Evolutionary conservation across 768 basidiomycete genomes (phyloP).

Genomic region (Cystoderma amianthinum): DNA sequence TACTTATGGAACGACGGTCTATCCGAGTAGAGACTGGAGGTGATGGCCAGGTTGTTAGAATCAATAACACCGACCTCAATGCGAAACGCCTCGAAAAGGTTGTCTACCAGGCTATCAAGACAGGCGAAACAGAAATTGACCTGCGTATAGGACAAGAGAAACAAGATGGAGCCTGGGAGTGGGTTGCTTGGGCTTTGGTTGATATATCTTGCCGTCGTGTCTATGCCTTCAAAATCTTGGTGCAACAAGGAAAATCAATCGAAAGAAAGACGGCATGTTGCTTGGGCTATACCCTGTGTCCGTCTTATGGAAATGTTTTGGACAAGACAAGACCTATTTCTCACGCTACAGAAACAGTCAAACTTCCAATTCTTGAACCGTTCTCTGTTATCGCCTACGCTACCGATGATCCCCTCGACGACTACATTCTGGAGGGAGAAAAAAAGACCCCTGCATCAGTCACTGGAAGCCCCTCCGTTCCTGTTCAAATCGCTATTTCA

Average conservation of each 20-base stretch:
- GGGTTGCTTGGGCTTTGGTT: slow-evolving; percentile 29
- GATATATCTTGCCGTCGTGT: slow-evolving; percentile 30
- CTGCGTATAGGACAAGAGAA: slow-evolving; percentile 21
- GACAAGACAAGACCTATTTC: slow-evolving; percentile 21
- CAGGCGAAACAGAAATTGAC: slow-evolving; percentile 28
- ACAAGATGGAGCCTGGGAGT: slow-evolving; percentile 23
- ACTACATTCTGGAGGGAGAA: slow-evolving; percentile 8
- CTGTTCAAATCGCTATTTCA: slow-evolving; percentile 9
- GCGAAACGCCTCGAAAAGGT: slow-evolving; percentile 20
- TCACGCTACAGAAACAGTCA: slow-evolving; percentile 24
- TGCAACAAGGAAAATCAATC: slow-evolving; percentile 20
- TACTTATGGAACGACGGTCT: slow-evolving; percentile 13
- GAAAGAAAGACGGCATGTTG: slow-evolving; percentile 20
- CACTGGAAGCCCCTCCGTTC: slow-evolving; percentile 2
- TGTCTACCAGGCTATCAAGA: slow-evolving; percentile 28
- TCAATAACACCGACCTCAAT: slow-evolving; percentile 15
- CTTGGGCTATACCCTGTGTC: slow-evolving; percentile 28
- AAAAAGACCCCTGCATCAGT: slow-evolving; percentile 12
- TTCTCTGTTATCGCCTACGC: slow-evolving; percentile 10
- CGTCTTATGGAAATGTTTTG: slow-evolving; percentile 22
- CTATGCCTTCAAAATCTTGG: slow-evolving; percentile 31
- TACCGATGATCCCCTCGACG: slow-evolving; percentile 26
- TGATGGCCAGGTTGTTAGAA: slow-evolving; percentile 9
- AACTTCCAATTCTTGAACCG: slow-evolving; percentile 18
- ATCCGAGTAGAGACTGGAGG: slow-evolving; percentile 16